Base-by-base conservation (phyloP, 345 rosid genomes). In the Heritiera littoralis region DNA sequence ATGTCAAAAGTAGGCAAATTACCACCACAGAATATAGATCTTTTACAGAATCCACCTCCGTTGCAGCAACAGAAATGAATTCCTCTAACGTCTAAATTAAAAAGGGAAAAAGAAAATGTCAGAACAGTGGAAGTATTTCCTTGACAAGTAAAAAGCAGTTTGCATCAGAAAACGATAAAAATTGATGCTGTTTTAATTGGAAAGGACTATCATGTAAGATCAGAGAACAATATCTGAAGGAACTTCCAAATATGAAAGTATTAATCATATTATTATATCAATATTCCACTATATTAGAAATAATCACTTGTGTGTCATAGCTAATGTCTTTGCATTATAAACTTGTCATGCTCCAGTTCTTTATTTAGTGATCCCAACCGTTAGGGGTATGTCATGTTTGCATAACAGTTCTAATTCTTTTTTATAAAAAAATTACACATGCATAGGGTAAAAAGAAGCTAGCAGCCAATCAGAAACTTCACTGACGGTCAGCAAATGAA, bases 1-100 rank as follows among this genome's bases (percentile, higher is more conserved):
- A 23, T 13, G 81, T 77, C 74, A 72, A 84, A 10, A 73, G 80
- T 75, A 9, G 79, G 85, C 12, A 84, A 74, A 46, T 89, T 92
- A 97, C 99, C 98, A 91, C 98, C n/a, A 88, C 88, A 38, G 93
- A 84, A 79, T 97, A 97, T 32, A 97, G 87, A 84, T 83, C 90
- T 40, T 97, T 86, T 81, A 94, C 91, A 18, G 90, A 86, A 55
- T 84, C 86, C 85, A 90, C 99, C 89, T 97, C 99, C 60, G 85
- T 72, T 90, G 88, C 95, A 64, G 99, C 94, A 81, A 81, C 74
- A 70, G 87, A 85, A 67, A 97, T 81, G 89, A 97, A 97, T 61
- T 75, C 93, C 81, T 86, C 89, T 89, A 94, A 82, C 45, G 97
- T 93, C 98, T 97, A 80, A 75, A 81, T 52, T 56, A 40, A 58